Evolutionary conservation across 768 basidiomycete species (phyloP).

Genomic region (Neoboletus subvelutipes): DNA sequence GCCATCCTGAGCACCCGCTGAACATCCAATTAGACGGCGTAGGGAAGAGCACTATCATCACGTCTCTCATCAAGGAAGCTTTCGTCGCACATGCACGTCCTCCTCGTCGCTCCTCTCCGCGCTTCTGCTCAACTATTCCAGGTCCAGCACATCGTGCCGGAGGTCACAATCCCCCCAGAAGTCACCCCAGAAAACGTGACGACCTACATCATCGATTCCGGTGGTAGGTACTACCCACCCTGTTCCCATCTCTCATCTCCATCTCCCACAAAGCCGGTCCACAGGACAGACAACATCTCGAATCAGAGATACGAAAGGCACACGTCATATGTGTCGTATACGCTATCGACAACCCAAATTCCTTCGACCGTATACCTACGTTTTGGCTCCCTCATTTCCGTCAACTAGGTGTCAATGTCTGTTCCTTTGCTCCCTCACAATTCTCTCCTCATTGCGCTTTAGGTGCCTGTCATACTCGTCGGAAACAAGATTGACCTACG

Average conservation of each 20-base stretch:
- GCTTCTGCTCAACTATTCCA: conserved; percentile 31
- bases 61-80: conserved; percentile 93
- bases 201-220: conserved; percentile 96
- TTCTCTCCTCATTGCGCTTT: conserved; percentile 8
- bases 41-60: conserved; percentile 97
- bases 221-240: conserved; percentile 55
- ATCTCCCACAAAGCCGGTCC: conserved; percentile 60
- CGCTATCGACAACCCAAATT: conserved; percentile 92
- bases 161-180: conserved; percentile 97
- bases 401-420: conserved; percentile 91
- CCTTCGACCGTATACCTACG: conserved; percentile 96
- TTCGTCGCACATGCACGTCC: conserved; percentile 80
- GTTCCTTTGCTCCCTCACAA: conserved; percentile 20
- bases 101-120: not conserved
- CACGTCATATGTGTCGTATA: conserved; percentile 99
- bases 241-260: conserved; percentile 2
- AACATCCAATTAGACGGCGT: conserved; percentile 72
- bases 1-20: not conserved
- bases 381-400: conserved; percentile 97
- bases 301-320: conserved; percentile 93
- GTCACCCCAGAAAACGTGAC: conserved; percentile 98
- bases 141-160: conserved; percentile 95
- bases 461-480: conserved; percentile 96
- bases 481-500: conserved; percentile 98
- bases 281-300: conserved; percentile 83